Conservation (phyloP, 192 early-diverging fungal genomes). For the Funneliformis mosseae region DNA sequence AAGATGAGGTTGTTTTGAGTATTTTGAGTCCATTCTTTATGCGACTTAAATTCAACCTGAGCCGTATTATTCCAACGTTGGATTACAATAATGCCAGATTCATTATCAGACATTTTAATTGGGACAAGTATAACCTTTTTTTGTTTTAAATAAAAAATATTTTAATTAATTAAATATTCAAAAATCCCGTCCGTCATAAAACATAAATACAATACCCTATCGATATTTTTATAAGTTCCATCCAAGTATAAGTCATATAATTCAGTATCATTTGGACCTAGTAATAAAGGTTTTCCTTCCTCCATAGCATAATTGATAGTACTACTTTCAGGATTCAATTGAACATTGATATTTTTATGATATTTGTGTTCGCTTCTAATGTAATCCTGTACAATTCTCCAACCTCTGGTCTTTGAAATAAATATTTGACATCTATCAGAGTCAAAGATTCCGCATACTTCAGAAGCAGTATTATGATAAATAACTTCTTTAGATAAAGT, state of each 20-base stretch:
- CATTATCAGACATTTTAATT: slow-evolving; percentile 4
- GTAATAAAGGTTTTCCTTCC: background rate
- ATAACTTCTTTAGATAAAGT: slow-evolving; percentile 13
- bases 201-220: background rate
- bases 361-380: no score
- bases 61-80: background rate
- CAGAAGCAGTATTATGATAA: slow-evolving; percentile 18
- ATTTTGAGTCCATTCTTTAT: background rate
- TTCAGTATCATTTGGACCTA: background rate
- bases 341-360: background rate
- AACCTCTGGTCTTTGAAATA: background rate
- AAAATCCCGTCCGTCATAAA: no score
- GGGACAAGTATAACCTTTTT: slow-evolving; percentile 19
- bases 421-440: slow-evolving; percentile 26
- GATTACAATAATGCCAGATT: background rate
- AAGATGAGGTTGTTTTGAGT: background rate
- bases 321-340: slow-evolving; percentile 11
- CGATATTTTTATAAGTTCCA: background rate
- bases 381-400: slow-evolving; percentile 12
- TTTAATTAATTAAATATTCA: no score
- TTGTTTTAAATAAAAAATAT: background rate
- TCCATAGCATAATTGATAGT: background rate
- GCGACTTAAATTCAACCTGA: background rate
- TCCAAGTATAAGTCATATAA: slow-evolving; percentile 3
- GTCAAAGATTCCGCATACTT: slow-evolving; percentile 10